Evolutionary conservation across 176 grass and related monocot genomes (phyloP), one percentile per base, ranked within the genome.

Genomic region (Triticum turgidum): DNA sequence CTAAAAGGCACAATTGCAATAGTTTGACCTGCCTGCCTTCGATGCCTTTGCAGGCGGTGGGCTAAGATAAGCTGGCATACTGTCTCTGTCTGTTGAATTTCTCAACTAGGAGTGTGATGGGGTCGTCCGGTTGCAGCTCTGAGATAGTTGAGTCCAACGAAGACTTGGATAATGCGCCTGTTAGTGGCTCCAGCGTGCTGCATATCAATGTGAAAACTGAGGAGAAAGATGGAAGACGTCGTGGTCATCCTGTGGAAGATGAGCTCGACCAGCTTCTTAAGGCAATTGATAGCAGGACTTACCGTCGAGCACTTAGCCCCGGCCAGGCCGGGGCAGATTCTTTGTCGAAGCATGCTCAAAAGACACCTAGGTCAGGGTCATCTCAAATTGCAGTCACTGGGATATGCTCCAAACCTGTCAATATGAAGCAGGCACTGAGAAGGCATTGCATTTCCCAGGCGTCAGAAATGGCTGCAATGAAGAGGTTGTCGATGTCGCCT

Each of bases 111-210:
- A 78, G 35, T 42, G 76, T 85, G 73, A 96, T 92, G 92, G 92
- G 82, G 61, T 84, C 90, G 20, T 91, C 90, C 30, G 85, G 90
- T 82, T 89, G 88, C 88, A 96, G 77, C 84, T 96, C 92, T 4
- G 97, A 99, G 79, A 99, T 99, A 78, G 89, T 96, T 56, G 97
- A 99, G 93, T 91, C 90, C 82, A 94, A 87, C 27, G 90, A 94
- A 71, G 90, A 94, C 87, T 81, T 85, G 5, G 84, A 76, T 79
- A 85, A 59, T 44, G 71, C 61, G 22, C 83, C 84, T 9, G 59
- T 80, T 82, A 74, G 67, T 76, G 84, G 87, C 62, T 88, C 91
- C 22, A 89, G 78, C 58, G 81, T 85, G 83, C 77, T 77, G 75
- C 87, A 87, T 78, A 63, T 90, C 80, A 96, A 89, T 85, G 61